Evolutionary conservation across 345 rosid genomes (phyloP).

Genomic region (Lagerstroemia speciosa): DNA sequence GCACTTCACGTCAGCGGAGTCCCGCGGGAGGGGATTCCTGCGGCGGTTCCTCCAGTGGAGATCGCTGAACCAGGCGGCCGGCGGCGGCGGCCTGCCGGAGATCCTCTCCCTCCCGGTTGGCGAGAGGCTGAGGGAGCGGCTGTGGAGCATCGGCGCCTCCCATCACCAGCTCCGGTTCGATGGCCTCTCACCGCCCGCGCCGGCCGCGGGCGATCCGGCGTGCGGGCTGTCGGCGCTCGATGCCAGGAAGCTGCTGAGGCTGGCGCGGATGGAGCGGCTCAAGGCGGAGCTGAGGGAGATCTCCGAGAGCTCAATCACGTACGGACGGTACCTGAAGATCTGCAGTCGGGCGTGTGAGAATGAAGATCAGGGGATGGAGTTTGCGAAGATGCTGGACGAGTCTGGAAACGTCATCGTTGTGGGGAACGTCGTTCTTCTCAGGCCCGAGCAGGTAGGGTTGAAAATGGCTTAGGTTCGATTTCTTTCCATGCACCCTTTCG

Average conservation of each 20-base stretch:
- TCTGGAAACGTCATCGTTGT: slow-evolving; percentile 64
- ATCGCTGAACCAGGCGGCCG: slow-evolving; percentile 14
- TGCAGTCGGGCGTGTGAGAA: slow-evolving; percentile 46
- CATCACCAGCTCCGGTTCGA: slow-evolving; percentile 15
- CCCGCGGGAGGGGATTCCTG: slow-evolving; percentile 25
- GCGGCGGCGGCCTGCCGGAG: slow-evolving; percentile 14
- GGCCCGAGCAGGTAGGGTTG: slow-evolving; percentile 59
- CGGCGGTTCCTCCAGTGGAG: slow-evolving; percentile 38
- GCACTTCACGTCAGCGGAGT: slow-evolving; percentile 30
- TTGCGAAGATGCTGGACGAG: slow-evolving; percentile 57
- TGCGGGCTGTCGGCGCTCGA: slow-evolving; percentile 35
- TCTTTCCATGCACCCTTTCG: too few relatives aligned
- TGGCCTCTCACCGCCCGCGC: slow-evolving; percentile 14
- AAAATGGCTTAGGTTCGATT: too few relatives aligned
- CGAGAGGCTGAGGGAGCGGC: slow-evolving; percentile 40
- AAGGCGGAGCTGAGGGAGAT: slow-evolving; percentile 46
- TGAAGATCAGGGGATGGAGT: slow-evolving; percentile 36
- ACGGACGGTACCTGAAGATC: slow-evolving; percentile 36
- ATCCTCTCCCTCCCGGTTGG: slow-evolving; percentile 40
- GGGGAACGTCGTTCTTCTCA: slow-evolving; percentile 59
- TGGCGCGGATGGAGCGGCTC: slow-evolving; percentile 46
- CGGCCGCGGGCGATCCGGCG: neutral
- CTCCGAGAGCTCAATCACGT: slow-evolving; percentile 37
- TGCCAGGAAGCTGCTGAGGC: slow-evolving; percentile 52
- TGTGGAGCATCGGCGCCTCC: slow-evolving; percentile 18